A percentile compares a stretch with the other conserved stretches of the same genome.
Evolutionary conservation across 2,329 filamentous ascomycete species (phyloP).

Genomic region (Colletotrichum horii): DNA sequence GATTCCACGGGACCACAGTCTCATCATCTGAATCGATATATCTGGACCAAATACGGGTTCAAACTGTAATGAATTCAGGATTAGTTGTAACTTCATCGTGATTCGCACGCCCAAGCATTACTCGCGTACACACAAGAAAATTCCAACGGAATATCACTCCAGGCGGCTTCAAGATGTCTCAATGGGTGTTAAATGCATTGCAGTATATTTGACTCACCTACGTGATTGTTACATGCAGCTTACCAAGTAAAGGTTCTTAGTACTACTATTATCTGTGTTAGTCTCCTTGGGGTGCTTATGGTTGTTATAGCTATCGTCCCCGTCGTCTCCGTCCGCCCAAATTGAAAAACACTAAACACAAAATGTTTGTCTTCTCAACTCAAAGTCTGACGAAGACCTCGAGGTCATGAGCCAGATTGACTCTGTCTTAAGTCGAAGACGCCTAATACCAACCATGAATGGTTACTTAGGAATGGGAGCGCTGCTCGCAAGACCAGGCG

Average conservation of each 20-base stretch:
- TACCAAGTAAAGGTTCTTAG: rapidly evolving
- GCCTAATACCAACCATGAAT: rapidly evolving
- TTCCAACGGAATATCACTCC: background rate
- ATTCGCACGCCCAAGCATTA: rapidly evolving
- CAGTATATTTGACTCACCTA: background rate
- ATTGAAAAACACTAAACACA: background rate
- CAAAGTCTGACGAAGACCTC: background rate
- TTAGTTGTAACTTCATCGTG: background rate
- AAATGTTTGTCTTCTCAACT: background rate
- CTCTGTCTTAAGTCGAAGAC: rapidly evolving
- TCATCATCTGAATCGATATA: background rate
- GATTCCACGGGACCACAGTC: background rate
- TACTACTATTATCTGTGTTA: rapidly evolving
- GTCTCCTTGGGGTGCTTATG: rapidly evolving
- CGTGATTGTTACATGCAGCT: background rate
- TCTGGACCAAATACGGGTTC: rapidly evolving
- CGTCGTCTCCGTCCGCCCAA: background rate
- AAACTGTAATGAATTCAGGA: background rate
- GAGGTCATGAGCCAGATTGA: background rate
- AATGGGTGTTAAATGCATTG: background rate
- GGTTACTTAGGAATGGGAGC: background rate
- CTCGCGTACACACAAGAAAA: rapidly evolving
- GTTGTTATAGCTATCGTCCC: background rate
- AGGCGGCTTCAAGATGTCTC: background rate
- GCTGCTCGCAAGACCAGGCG: rapidly evolving